These are phyloP conservation scores for Neurospora sp. DNA, from an alignment of 495 filamentous ascomycete genomes.

Conservation along the genomic window DNA sequence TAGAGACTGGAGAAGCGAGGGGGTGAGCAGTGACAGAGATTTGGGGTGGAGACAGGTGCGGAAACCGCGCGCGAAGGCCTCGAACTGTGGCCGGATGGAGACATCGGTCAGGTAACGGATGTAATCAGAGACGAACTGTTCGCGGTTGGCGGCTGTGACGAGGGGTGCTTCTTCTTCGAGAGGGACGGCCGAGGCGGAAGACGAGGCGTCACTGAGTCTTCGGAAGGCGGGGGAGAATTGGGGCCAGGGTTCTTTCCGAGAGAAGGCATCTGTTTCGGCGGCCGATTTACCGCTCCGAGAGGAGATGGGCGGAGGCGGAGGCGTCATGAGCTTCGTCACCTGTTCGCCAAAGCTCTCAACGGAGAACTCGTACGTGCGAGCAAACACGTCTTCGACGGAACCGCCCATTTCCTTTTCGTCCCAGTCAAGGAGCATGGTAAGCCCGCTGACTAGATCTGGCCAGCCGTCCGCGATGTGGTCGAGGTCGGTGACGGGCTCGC, in stretches of 20 bases:
- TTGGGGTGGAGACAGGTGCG: constrained; percentile 59
- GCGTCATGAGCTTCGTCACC: constrained; percentile 39
- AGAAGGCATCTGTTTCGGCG: neutral
- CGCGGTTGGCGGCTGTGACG: constrained; percentile 69
- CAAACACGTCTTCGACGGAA: constrained; percentile 69
- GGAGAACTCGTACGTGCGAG: constrained; percentile 75
- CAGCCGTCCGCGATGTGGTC: constrained; percentile 80
- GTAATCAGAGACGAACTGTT: constrained; percentile 77
- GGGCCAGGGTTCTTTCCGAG: constrained; percentile 24
- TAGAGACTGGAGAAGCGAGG: constrained; percentile 58
- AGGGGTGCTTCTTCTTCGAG: constrained; percentile 39
- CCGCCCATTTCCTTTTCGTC: constrained; percentile 48
- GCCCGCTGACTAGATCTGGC: constrained; percentile 64
- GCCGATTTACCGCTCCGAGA: neutral
- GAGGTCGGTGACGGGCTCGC: constrained; percentile 50
- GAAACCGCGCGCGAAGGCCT: constrained; percentile 78
- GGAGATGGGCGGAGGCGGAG: neutral
- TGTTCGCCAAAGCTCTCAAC: constrained; percentile 55
- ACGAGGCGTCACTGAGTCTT: constrained; percentile 2
- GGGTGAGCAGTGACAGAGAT: constrained; percentile 60
- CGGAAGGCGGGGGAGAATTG: constrained; percentile 21
- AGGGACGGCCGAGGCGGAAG: constrained; percentile 20
- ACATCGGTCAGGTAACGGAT: constrained; percentile 73
- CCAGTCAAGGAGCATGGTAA: constrained; percentile 65
- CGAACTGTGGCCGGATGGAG: constrained; percentile 65